Conservation (phyloP, 1,139 yeast genomes). For the Geotrichum carabidarum region DNA sequence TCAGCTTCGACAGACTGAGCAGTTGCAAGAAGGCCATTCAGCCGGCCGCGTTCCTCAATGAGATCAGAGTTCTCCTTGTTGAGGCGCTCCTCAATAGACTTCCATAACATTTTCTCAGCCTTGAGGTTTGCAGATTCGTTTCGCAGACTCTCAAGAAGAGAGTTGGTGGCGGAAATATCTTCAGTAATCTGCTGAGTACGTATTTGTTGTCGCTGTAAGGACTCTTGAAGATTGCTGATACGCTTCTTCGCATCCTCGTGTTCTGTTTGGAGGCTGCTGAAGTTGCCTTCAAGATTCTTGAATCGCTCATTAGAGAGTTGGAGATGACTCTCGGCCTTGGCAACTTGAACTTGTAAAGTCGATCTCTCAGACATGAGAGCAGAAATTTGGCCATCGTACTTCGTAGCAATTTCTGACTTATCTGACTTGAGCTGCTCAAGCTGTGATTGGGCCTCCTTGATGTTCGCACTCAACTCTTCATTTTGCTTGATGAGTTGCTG, state of each 20-base stretch:
- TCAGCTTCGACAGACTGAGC: constrained; percentile 55
- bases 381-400: constrained; percentile 41
- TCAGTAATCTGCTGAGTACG: constrained; percentile 56
- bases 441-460: constrained; percentile 37
- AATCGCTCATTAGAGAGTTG: constrained; percentile 47
- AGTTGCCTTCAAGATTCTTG: constrained; percentile 35
- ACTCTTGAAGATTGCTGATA: constrained; percentile 51
- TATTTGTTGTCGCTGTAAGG: constrained; percentile 49
- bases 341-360: constrained; percentile 44
- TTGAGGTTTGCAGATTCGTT: constrained; percentile 47
- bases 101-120: constrained; percentile 53
- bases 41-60: constrained; percentile 54
- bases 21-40: constrained; percentile 57
- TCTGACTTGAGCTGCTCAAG: constrained; percentile 42
- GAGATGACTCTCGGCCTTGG: constrained; percentile 46
- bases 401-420: constrained; percentile 41
- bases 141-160: constrained; percentile 36
- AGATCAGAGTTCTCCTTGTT: constrained; percentile 52
- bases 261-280: constrained; percentile 43
- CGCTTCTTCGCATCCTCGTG: constrained; percentile 43
- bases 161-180: constrained; percentile 45
- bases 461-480: constrained; percentile 34
- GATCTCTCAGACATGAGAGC: constrained; percentile 46
- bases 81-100: constrained; percentile 49
- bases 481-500: constrained; percentile 36